Evolutionary conservation across 768 basidiomycete species (phyloP), one percentile per base, ranked within the genome.

Genomic region (Trametes cingulata): DNA sequence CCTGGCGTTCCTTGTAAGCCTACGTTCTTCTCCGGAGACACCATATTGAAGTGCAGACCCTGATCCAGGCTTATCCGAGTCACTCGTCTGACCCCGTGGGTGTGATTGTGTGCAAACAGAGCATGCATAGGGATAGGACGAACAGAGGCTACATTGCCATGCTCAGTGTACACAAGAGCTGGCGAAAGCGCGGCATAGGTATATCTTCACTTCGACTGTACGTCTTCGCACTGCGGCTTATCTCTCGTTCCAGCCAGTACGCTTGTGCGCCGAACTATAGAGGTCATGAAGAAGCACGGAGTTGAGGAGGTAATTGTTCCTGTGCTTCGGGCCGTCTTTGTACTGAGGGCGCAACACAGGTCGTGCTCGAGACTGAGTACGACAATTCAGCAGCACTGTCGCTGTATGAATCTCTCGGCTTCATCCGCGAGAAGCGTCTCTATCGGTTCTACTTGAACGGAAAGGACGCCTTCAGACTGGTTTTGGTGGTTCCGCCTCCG

Each of bases 81-180:
- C 75, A 80, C 46, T 70, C 78, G 6, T 70, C 81, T 10, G 76
- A 75, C 25, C 91, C 95, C 17, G 84, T 98, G 62, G 97, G 93
- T 27, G 92, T 93, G 15, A 93, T 99, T 61, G 90, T 99, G 20
- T 97, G 94, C 84, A 99, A 98, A 80, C 96, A 97, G 75, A 94
- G 94, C 67, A 80, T 84, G 72, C 97, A 98, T 76, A 79, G 80
- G 56, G 82, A 88, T 62, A 75, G 77, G 39, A 77, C 84, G 10
- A 92, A 94, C 71, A 76, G 97, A 71, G 97, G 97, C 14, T 99
- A 99, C 72, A 96, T 99, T 59, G 97, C 95, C 37, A 98, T 98
- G 97, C 84, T 98, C 56, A 93, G 92, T 69, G 94, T 98, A 27
- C 82, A 83, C 73, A 87, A 86, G 73, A 74, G 79, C 39, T 97